Conservation (phyloP, 2,329 filamentous ascomycete genomes). For the Coleophoma crateriformis region DNA sequence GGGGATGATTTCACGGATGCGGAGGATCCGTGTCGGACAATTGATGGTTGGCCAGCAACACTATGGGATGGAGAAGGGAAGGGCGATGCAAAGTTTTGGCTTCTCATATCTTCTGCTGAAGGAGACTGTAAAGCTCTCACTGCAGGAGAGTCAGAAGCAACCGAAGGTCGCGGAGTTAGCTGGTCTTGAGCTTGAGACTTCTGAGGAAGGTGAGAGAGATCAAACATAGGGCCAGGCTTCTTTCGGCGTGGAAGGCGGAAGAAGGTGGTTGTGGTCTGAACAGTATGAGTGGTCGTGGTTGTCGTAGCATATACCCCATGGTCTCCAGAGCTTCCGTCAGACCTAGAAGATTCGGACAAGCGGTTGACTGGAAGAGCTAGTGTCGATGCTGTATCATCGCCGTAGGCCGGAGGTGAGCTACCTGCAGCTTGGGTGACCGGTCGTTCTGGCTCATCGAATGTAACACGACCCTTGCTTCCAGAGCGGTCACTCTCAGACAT, state of each 20-base stretch:
- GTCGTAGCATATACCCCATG: constrained; percentile 51
- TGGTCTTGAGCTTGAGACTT: constrained; percentile 46
- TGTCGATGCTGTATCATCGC: constrained; percentile 54
- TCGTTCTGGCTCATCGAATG: constrained; percentile 56
- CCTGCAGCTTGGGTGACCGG: constrained; percentile 39
- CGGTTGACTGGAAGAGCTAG: constrained; percentile 60
- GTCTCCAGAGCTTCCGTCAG: constrained; percentile 76
- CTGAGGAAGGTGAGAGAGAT: constrained; percentile 82
- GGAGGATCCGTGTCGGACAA: constrained; percentile 55
- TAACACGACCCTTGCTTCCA: constrained; percentile 38
- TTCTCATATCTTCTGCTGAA: constrained; percentile 17
- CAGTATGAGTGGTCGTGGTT: constrained; percentile 57
- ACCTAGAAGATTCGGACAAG: constrained; percentile 82
- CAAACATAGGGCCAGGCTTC: constrained; percentile 73
- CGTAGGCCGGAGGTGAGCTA: constrained; percentile 49
- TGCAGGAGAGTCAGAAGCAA: constrained; percentile 31
- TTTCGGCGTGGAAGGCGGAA: constrained; percentile 78
- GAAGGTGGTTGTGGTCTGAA: constrained; percentile 63
- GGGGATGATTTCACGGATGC: constrained; percentile 66
- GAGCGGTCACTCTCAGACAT: constrained; percentile 27
- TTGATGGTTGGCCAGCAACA: constrained; percentile 17
- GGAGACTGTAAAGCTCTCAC: constrained; percentile 34
- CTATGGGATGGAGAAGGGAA: constrained; percentile 21
- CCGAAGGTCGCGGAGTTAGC: constrained; percentile 31
- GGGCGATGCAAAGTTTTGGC: constrained; percentile 15